Evolutionary conservation across 2,329 filamentous ascomycete species (phyloP).

Genomic region (Aspergillus sp.): DNA sequence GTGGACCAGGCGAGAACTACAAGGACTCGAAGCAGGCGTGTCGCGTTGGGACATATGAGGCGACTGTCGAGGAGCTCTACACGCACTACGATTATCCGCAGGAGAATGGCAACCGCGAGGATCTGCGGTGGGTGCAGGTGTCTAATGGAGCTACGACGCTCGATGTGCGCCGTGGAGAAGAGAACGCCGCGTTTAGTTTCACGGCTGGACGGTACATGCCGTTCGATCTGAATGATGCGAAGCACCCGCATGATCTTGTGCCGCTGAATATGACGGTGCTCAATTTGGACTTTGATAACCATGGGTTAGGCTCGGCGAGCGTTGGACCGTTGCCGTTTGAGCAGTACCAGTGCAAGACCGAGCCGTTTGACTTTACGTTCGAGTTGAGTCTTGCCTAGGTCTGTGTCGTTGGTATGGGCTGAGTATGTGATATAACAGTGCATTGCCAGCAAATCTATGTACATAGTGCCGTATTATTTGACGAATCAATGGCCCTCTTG

Average conservation of each 20-base stretch:
- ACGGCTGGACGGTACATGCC: conserved; percentile 54
- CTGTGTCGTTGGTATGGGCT: no score
- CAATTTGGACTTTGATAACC: conserved; percentile 29
- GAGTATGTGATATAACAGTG: no score
- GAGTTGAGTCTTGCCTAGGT: not conserved
- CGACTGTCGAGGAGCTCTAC: conserved; percentile 50
- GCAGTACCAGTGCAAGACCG: not conserved
- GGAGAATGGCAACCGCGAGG: conserved; percentile 63
- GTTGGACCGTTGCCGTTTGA: not conserved
- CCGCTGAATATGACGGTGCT: conserved; percentile 19
- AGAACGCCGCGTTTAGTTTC: conserved; percentile 50
- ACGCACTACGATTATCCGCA: conserved; percentile 65
- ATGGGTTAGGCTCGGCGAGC: conserved; percentile 23
- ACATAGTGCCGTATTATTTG: no score
- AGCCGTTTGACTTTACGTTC: not conserved
- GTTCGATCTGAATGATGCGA: conserved; percentile 54
- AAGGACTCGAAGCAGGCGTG: conserved; percentile 63
- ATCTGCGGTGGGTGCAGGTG: conserved; percentile 56
- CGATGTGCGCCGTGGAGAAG: conserved; percentile 31
- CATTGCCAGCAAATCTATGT: no score
- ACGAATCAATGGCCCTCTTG: no score
- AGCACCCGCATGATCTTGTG: conserved; percentile 62
- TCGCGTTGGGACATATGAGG: conserved; percentile 48
- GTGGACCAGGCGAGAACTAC: conserved; percentile 65
- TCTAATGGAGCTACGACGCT: conserved; percentile 9